Evolutionary conservation across 768 basidiomycete species (phyloP), one percentile per base, ranked within the genome.

Genomic region (Suillus placidus): DNA sequence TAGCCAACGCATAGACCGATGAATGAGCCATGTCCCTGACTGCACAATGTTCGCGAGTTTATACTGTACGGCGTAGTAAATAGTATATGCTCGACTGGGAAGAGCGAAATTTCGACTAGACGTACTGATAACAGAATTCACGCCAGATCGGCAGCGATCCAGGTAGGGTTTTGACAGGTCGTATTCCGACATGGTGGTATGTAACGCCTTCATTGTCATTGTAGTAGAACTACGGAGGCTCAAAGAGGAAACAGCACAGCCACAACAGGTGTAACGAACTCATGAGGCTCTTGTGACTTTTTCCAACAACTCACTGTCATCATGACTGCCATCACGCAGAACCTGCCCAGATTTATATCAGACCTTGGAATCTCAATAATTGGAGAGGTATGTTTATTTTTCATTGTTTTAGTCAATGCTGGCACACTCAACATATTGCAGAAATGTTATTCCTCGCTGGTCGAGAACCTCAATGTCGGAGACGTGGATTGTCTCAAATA

Each of bases 371-470:
- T 89, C 13, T 88, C 90, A 4, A 85, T 97, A 35, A 84, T 98
- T 38, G 95, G 96, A 65, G 76, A 93, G 81, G 94, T 91, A 71
- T 62, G 82, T 73, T 10, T 20, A 1, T 13, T 60, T 60, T 18
- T 13, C 26, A 4, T 0, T 4, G 0, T 35, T 42, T 18, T 38
- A 38, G 12, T n/a, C 10, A 30, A 26, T 32, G 4, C n/a, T 38
- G 61, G 35, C 6, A 0, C 20, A 42, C 7, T 38, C 6, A 61
- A 68, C 64, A n/a, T 49, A 26, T 66, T 67, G 6, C 20, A 96
- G 94, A 85, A 92, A 85, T 99, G 97, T 77, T 99, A 97, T 81
- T 83, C 85, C 52, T 90, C 92, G 65, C 87, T 98, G 23, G 88
- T 98, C 40, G 92, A 93, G 80, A 87, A 98, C 75, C 85, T 97